Percentiles rank a stretch among this genome's conserved stretches.
phyloP scores from a whole-genome alignment of 768 basidiomycete genomes.

The Xerocomellus chrysenteron region DNA sequence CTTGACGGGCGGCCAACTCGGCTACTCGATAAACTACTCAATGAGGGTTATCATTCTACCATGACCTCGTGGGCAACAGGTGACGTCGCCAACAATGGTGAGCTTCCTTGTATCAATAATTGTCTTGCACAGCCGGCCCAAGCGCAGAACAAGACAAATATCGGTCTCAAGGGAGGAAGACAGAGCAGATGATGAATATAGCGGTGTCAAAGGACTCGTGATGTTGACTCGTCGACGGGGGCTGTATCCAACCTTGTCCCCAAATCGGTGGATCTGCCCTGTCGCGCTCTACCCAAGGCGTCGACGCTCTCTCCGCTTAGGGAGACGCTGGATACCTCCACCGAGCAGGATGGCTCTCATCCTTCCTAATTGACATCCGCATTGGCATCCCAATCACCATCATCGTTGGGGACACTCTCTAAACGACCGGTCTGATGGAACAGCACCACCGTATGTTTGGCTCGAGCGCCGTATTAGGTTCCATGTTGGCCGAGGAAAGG shows the following conservation, averaged over 20 bases:
- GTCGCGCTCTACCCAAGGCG: slow-evolving; percentile 70
- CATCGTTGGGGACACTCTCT: background rate
- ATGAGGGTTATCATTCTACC: slow-evolving; percentile 68
- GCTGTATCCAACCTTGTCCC: slow-evolving; percentile 29
- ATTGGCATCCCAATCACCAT: background rate
- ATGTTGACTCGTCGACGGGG: slow-evolving; percentile 12
- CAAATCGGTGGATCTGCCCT: slow-evolving; percentile 77
- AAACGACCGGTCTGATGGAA: background rate
- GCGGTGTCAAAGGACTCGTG: slow-evolving; percentile 47
- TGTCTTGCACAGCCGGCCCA: slow-evolving; percentile 10
- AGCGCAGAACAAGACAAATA: slow-evolving; percentile 19
- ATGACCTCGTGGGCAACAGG: slow-evolving; percentile 39
- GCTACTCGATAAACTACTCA: slow-evolving; percentile 76
- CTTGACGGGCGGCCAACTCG: slow-evolving; percentile 79
- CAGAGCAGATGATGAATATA: slow-evolving; percentile 12
- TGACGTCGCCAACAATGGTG: background rate
- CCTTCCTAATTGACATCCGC: slow-evolving; percentile 3
- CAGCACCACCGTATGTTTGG: slow-evolving; percentile 67
- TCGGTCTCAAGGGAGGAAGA: slow-evolving; percentile 23
- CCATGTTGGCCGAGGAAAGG: slow-evolving; percentile 86
- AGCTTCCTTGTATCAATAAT: background rate
- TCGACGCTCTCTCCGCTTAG: background rate
- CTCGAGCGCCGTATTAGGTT: slow-evolving; percentile 86
- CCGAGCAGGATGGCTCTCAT: background rate
- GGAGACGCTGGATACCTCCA: background rate